Evolutionary conservation across 371 early-diverging fungal species (phyloP).

Genomic region (Syncephalis plumigaleata): DNA sequence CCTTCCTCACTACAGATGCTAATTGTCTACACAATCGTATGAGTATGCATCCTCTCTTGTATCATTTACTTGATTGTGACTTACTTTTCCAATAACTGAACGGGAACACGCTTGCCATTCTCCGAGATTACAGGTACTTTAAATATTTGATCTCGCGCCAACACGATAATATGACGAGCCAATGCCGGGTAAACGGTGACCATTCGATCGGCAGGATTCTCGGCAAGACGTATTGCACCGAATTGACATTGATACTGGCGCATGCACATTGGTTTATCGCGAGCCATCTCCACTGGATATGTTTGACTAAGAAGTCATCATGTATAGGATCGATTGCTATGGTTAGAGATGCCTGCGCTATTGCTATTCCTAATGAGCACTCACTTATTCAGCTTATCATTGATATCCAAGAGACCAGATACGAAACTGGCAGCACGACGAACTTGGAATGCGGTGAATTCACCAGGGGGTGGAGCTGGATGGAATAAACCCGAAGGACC

Average conservation of each 20-base stretch:
- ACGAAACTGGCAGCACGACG: constrained; percentile 57
- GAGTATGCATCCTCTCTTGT: neutral
- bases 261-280: constrained; percentile 71
- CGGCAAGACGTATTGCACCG: constrained; percentile 64
- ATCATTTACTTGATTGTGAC: constrained; percentile 1
- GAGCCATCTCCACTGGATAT: constrained; percentile 48
- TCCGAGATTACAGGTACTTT: constrained; percentile 49
- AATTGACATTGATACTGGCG: constrained; percentile 74
- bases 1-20: constrained; percentile 29
- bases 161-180: constrained; percentile 60
- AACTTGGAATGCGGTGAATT: constrained; percentile 50
- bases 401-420: constrained; percentile 45
- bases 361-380: too few species aligned
- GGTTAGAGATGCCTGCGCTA: neutral
- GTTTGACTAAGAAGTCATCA: constrained; percentile 27
- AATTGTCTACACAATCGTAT: constrained; percentile 26
- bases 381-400: constrained; percentile 50
- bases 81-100: constrained; percentile 38
- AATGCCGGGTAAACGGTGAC: constrained; percentile 49
- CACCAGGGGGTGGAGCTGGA: constrained; percentile 21
- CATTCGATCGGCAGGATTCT: constrained; percentile 40
- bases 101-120: constrained; percentile 44
- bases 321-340: neutral
- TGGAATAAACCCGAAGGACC: constrained; percentile 26
- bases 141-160: constrained; percentile 70